phyloP scores from a whole-genome alignment of 2,329 filamentous ascomycete species.

The Coniosporium uncinatum region DNA sequence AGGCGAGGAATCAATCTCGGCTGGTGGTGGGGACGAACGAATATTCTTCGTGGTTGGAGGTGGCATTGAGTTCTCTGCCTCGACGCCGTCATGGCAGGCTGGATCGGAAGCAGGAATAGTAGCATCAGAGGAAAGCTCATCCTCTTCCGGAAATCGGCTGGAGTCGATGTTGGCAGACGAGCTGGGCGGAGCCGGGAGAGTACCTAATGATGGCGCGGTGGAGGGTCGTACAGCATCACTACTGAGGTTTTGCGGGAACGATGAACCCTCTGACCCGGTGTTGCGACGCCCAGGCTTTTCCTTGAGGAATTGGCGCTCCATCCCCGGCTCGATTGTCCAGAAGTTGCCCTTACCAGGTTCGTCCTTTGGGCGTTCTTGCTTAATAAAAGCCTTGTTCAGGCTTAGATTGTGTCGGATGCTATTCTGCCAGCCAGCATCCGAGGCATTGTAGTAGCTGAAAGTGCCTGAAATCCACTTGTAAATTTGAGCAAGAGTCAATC shows the following conservation, averaged over 20 bases:
- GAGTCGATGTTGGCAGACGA: conserved; percentile 39
- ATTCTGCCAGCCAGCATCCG: conserved; percentile 95
- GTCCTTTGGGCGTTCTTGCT: conserved; percentile 93
- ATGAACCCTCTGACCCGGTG: conserved; percentile 16
- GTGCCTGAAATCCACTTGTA: conserved; percentile 99
- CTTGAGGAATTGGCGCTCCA: conserved; percentile 85
- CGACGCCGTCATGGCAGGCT: conserved; percentile 39
- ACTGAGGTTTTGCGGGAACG: conserved; percentile 9
- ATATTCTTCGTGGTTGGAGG: conserved; percentile 35
- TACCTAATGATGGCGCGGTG: conserved; percentile 12
- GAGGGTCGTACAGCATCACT: conserved; percentile 10
- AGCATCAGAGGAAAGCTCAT: conserved; percentile 43
- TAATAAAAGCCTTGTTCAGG: conserved; percentile 93
- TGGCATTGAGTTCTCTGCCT: conserved; percentile 25
- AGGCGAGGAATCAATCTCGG: conserved; percentile 83
- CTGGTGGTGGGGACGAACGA: conserved; percentile 64
- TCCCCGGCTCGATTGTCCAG: conserved; percentile 89
- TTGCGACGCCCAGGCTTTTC: conserved; percentile 62
- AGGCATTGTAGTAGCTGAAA: conserved; percentile 79
- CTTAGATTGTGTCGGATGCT: conserved; percentile 98
- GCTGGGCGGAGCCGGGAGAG: conserved; percentile 22
- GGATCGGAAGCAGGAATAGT: conserved; percentile 46
- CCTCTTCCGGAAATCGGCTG: conserved; percentile 42
- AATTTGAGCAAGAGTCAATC: conserved; percentile 88
- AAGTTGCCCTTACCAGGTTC: conserved; percentile 98